Conservation (phyloP, 441 rosid genomes). For the Mallotus repandus region DNA sequence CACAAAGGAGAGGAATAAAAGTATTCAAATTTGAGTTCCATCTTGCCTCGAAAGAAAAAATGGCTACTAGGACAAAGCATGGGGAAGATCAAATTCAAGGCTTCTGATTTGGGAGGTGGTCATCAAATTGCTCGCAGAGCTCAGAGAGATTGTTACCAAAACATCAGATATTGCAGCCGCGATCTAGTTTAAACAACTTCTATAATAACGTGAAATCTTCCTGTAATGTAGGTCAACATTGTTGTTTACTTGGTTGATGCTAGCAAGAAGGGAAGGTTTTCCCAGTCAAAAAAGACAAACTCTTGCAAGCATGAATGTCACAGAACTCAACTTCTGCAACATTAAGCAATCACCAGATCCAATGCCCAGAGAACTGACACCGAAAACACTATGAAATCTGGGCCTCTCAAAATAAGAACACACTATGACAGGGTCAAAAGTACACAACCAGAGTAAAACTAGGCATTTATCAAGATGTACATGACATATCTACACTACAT, state of each 20-base stretch:
- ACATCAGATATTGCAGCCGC: no score
- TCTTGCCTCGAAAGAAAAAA: no score
- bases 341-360: background rate
- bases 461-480: constrained; percentile 32
- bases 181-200: no score
- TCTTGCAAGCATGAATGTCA: background rate
- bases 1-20: no score
- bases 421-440: constrained; percentile 1
- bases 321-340: background rate
- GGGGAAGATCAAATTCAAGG: constrained; percentile 87
- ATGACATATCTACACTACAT: constrained; percentile 16
- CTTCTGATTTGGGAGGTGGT: constrained; percentile 80
- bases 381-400: background rate
- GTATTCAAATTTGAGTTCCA: no score
- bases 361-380: background rate
- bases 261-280: background rate
- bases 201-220: no score
- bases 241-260: background rate
- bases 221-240: background rate
- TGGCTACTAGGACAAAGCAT: constrained; percentile 20
- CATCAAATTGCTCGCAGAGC: constrained; percentile 91
- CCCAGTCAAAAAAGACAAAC: no score
- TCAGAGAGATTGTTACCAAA: constrained; percentile 71
- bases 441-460: constrained; percentile 16
- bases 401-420: constrained; percentile 15